Evolutionary conservation across 768 basidiomycete genomes (phyloP).

Genomic region (Podaxis sp.): DNA sequence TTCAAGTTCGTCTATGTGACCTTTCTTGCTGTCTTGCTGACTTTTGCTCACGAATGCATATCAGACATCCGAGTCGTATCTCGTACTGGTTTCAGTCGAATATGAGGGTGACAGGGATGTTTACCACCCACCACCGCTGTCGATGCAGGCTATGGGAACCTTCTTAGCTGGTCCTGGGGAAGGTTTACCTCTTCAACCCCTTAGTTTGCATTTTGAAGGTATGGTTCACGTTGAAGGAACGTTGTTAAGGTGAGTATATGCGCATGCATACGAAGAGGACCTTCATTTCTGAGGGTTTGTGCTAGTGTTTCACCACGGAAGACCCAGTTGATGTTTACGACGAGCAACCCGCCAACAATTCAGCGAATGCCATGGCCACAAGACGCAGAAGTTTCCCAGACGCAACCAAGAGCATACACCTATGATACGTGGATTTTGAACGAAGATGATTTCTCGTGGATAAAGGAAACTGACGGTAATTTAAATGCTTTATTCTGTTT

Average conservation of each 20-base stretch:
- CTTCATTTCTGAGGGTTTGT: background rate
- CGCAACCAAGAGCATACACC: slow-evolving; percentile 26
- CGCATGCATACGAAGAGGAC: background rate
- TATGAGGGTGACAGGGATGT: slow-evolving; percentile 50
- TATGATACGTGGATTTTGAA: slow-evolving; percentile 73
- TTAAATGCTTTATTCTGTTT: slow-evolving; percentile 8
- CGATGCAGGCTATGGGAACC: slow-evolving; percentile 53
- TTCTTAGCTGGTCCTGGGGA: slow-evolving; percentile 83
- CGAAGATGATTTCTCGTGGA: slow-evolving; percentile 67
- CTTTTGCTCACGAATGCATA: background rate
- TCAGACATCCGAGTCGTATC: slow-evolving; percentile 77
- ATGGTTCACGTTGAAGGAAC: slow-evolving; percentile 76
- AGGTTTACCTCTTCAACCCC: slow-evolving; percentile 61
- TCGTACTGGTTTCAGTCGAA: slow-evolving; percentile 70
- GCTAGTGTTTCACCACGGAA: slow-evolving; percentile 71
- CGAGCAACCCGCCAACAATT: slow-evolving; percentile 65
- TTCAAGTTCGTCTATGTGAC: slow-evolving; percentile 52
- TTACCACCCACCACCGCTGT: slow-evolving; percentile 50
- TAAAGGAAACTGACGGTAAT: slow-evolving; percentile 70
- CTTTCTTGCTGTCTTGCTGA: background rate
- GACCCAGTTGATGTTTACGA: slow-evolving; percentile 69
- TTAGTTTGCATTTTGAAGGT: slow-evolving; percentile 72
- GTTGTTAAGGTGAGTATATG: slow-evolving; percentile 53
- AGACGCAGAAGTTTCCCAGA: slow-evolving; percentile 32
- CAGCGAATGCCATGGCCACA: slow-evolving; percentile 85